Evolutionary conservation across 345 rosid genomes (phyloP), one percentile per base, ranked within the genome.

Genomic region (Kandelia obovata): DNA sequence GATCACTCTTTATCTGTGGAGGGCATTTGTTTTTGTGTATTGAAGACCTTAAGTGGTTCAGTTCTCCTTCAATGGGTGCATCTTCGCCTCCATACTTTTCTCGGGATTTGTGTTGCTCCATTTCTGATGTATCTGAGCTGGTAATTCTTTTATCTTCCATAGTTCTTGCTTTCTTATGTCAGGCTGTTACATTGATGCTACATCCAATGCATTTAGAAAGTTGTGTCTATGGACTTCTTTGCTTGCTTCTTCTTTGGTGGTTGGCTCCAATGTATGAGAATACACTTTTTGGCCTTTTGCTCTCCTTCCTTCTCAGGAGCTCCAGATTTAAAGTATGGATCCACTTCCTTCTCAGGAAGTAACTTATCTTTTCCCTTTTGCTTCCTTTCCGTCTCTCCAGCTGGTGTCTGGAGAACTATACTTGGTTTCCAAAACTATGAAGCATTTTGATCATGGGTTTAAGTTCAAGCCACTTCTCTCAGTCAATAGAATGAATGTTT

Each of bases 41-140:
- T 43, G 99, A 95, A 83, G 96, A 92, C 76, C 81, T 95, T 58
- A 81, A 23, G 78, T 88, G 56, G 84, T 90, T 95, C 68, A 73
- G 84, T 73, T 76, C 84, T 69, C 73, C 75, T 71, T 75, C 80
- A 37, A 23, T 70, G 53, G 72, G 70, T 72, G 77, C 75, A 60
- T 81, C 82, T 70, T 84, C 82, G 20, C 71, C 77, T 71, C 85
- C 90, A 49, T 93, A 89, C 79, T 82, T 82, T 75, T 84, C 80
- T 25, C 81, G 86, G 0, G 87, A 89, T 76, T 77, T 80, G 3
- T 77, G 84, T 77, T 89, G 96, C 85, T 76, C 78, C 58, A 75
- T 93, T 51, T 71, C 80, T 71, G 83, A 84, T 49, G 68, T 93
- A 46, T 79, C 73, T 53, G 87, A 91, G 67, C 78, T 79, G 92